A percentile compares a stretch with the other conserved stretches of the same genome.
Conservation (phyloP, 2,329 filamentous ascomycete genomes). For the Lasiodiplodia sp. region DNA sequence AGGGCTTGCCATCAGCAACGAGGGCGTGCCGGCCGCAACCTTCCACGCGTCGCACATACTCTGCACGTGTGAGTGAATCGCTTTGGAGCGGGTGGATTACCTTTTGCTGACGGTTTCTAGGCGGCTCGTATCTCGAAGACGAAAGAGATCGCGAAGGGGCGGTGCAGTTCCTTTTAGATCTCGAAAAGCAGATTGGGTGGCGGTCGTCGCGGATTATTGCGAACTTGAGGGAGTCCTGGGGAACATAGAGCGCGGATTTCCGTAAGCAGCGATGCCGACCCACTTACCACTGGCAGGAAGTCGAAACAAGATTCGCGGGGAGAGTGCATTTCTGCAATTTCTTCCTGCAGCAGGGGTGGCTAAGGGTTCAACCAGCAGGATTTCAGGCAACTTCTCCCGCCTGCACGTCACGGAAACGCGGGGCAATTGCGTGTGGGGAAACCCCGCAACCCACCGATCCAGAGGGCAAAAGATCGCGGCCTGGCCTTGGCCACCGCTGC, state of each 20-base stretch:
- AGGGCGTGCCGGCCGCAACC: constrained; percentile 12
- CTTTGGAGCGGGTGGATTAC: background rate
- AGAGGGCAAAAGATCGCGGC: background rate
- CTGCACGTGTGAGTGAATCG: constrained; percentile 15
- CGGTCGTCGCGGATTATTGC: constrained; percentile 24
- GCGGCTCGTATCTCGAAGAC: constrained; percentile 26
- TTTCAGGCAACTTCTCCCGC: constrained; percentile 13
- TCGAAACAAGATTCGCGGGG: background rate
- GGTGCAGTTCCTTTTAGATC: constrained; percentile 14
- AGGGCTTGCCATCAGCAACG: constrained; percentile 22
- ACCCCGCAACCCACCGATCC: constrained; percentile 4
- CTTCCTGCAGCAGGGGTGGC: background rate
- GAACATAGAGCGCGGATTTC: constrained; percentile 5
- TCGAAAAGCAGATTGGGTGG: constrained; percentile 26
- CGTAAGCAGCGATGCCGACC: background rate
- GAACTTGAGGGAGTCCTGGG: constrained; percentile 24
- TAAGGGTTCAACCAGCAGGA: background rate
- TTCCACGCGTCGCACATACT: constrained; percentile 29
- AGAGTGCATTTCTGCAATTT: background rate
- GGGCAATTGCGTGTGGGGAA: constrained; percentile 13
- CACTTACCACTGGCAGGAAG: background rate
- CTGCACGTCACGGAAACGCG: constrained; percentile 21
- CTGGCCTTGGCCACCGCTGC: background rate
- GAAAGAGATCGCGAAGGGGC: constrained; percentile 21
- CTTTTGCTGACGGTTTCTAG: constrained; percentile 10